These are phyloP conservation scores for Aspergillus quadrilineatus DNA, from an alignment of 2,329 filamentous ascomycete genomes.

Conservation along the genomic window DNA sequence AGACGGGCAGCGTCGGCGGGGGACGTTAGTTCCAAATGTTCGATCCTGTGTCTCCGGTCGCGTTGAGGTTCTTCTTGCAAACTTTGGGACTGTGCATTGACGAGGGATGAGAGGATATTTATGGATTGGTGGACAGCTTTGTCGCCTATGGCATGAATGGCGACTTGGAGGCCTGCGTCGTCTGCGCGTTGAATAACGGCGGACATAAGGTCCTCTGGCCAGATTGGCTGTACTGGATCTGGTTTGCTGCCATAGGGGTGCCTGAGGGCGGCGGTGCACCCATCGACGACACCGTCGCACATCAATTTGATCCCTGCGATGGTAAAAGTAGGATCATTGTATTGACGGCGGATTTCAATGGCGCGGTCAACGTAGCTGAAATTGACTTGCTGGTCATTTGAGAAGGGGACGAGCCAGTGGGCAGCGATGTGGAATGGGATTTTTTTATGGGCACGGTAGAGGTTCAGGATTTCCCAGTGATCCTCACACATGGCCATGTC, in stretches of 20 bases:
- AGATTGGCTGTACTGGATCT: constrained; percentile 43
- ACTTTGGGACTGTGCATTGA: constrained; percentile 16
- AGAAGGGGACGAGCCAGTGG: constrained; percentile 50
- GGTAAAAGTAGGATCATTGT: constrained; percentile 45
- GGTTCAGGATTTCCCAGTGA: constrained; percentile 45
- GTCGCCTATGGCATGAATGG: constrained; percentile 54
- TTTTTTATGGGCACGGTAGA: constrained; percentile 30
- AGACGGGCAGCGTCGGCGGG: constrained; percentile 48
- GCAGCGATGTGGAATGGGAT: constrained; percentile 46
- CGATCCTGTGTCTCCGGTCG: constrained; percentile 48
- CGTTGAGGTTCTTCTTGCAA: neutral
- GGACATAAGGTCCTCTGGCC: constrained; percentile 41
- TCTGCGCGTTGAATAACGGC: constrained; percentile 46
- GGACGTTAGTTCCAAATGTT: constrained; percentile 52
- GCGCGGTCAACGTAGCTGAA: constrained; percentile 48
- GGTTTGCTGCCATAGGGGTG: constrained; percentile 34
- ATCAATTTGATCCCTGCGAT: constrained; percentile 53
- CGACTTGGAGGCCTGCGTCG: constrained; percentile 47
- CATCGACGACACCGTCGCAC: constrained; percentile 51
- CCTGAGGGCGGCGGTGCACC: constrained; percentile 32
- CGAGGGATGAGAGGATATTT: constrained; percentile 34
- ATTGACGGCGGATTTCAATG: constrained; percentile 41
- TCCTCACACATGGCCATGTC: constrained; percentile 55
- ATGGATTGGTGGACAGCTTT: constrained; percentile 47
- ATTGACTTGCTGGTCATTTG: constrained; percentile 36